These are phyloP conservation scores for Epichloe gansuensis DNA, from an alignment of 2,329 filamentous ascomycete genomes.

Conservation along the genomic window DNA sequence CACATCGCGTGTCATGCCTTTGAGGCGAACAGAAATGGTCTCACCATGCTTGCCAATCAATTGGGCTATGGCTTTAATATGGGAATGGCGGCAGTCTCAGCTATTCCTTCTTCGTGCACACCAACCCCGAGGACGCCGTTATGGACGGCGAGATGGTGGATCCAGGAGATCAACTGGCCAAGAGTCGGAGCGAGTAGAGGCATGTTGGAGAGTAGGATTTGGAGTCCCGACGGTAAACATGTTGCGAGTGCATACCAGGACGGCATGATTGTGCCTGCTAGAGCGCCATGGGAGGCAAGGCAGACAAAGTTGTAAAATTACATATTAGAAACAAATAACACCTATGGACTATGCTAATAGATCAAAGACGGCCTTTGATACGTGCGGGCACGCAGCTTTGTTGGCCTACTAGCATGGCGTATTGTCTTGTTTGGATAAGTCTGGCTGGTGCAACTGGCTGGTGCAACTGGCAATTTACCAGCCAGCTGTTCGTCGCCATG, in stretches of 20 bases:
- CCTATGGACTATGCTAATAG: background rate
- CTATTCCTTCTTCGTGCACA: slow-evolving; percentile 40
- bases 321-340: no score
- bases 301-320: slow-evolving; percentile 13
- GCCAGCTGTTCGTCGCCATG: background rate
- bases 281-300: slow-evolving; percentile 11
- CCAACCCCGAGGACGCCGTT: slow-evolving; percentile 33
- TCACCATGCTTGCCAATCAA: slow-evolving; percentile 38
- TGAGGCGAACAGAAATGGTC: slow-evolving; percentile 39
- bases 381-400: background rate
- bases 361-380: background rate
- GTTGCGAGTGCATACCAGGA: slow-evolving; percentile 44
- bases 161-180: slow-evolving; percentile 39
- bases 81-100: slow-evolving; percentile 33
- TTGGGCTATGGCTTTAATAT: slow-evolving; percentile 31
- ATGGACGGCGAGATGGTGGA: slow-evolving; percentile 40
- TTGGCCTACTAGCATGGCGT: background rate
- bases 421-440: background rate
- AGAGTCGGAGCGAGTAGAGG: slow-evolving; percentile 32
- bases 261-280: slow-evolving; percentile 26
- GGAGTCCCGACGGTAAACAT: slow-evolving; percentile 39
- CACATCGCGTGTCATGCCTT: slow-evolving; percentile 38
- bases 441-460: background rate
- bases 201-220: slow-evolving; percentile 36
- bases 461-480: background rate